Percentiles rank a stretch among this genome's conserved stretches.
phyloP scores from a whole-genome alignment of 108 stramenopile species.

The Nitzschia sp. region DNA sequence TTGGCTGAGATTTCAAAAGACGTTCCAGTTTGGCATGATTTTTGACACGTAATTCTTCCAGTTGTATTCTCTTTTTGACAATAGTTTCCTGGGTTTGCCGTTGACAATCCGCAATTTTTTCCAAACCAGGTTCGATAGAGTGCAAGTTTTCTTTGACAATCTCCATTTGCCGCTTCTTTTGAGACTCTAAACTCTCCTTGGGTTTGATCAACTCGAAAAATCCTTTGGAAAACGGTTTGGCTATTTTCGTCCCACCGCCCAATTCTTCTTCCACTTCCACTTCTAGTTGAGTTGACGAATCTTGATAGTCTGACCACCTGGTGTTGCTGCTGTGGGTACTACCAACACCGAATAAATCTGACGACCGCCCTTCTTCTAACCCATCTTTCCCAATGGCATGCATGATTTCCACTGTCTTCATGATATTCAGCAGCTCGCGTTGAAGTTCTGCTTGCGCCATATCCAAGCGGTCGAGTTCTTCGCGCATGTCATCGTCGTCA shows the following conservation, averaged over 20 bases:
- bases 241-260: not conserved
- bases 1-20: not conserved
- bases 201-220: not conserved
- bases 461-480: not conserved
- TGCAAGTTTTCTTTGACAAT: not conserved
- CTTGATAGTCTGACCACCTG: not conserved
- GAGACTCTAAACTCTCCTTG: not conserved
- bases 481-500: not conserved
- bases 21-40: not conserved
- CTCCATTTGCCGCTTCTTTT: not conserved
- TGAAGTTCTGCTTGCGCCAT: not conserved
- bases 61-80: not conserved
- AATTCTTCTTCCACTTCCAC: not conserved
- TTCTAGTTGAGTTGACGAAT: not conserved
- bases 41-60: not conserved
- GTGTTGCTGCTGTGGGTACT: too few species aligned
- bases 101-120: not conserved
- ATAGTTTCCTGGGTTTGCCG: not conserved
- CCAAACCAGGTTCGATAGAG: not conserved
- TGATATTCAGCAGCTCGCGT: not conserved
- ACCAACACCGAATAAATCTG: too few species aligned
- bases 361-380: not conserved
- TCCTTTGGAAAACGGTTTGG: not conserved
- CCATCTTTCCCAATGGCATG: not conserved
- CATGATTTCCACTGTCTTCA: not conserved